Base-by-base conservation (phyloP, 768 basidiomycete genomes). In the Mycena galericulata region DNA sequence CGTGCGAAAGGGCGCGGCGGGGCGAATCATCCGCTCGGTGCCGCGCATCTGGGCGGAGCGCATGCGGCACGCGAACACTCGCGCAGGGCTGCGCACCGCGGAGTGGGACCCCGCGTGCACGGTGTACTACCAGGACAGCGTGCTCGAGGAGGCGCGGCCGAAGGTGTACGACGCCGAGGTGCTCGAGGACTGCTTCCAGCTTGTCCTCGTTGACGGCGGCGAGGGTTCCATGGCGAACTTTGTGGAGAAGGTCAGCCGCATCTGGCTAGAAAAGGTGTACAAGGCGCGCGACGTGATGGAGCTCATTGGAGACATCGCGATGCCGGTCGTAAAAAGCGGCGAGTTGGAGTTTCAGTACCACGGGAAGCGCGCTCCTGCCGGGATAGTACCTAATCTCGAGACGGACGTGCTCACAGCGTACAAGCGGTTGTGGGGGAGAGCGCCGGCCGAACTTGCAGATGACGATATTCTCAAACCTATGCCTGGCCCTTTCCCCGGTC, bases 191-290 rank as follows among this genome's bases (percentile, higher is more conserved):
- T 82, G 78, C 67, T 71, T 78, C 65, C 77, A 79, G 60, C 54
- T 82, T 45, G 58, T 75, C 43, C 36, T 79, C 54, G 70, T 79
- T 17, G 79, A 80, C 29, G 57, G 69, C 14, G 61, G 78, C 11
- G 69, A 73, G 18, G 75, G 78, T 7, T 66, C 74, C 27, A 74
- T 81, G 74, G 46, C 43, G 40, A 77, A 79, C 47, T 79, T 81
- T 55, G 61, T 78, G 27, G 63, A 47, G 27, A 76, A 76, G 57
- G 67, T 81, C 27, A 71, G 73, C 45, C 36, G 61, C 22, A 59
- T 79, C 20, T 79, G 78, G 79, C 74, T 71, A 40, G 71, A 67
- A 56, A 53, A 68, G 57, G 73, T 76, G 26, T 76, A 80, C 65
- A 58, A 60, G 22, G 74, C 76, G 43, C 32, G 47, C 18, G 67